Percentiles rank a stretch among this genome's conserved stretches.
Conservation (phyloP, 164 flowering plant species). For the Macadamia tetraphylla region DNA sequence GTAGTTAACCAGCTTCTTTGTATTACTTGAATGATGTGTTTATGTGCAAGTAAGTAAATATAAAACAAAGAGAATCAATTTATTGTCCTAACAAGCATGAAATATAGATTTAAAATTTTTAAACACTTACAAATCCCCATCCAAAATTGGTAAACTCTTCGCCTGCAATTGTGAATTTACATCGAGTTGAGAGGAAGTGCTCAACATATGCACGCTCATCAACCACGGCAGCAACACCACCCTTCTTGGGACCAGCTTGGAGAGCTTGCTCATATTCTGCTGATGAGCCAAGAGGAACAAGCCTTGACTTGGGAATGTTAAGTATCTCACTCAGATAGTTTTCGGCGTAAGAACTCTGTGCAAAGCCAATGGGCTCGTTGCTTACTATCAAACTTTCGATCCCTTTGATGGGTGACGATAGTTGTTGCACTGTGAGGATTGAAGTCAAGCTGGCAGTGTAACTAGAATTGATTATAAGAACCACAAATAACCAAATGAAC, state of each 20-base stretch:
- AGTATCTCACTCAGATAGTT: slow-evolving; percentile 41
- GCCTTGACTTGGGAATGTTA: slow-evolving; percentile 34
- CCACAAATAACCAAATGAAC: slow-evolving; percentile 37
- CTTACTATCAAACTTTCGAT: slow-evolving; percentile 38
- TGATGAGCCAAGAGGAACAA: slow-evolving; percentile 42
- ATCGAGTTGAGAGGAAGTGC: slow-evolving; percentile 42
- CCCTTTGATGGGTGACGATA: slow-evolving; percentile 45
- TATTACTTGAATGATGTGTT: neutral
- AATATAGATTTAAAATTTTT: neutral
- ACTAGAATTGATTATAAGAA: slow-evolving; percentile 31
- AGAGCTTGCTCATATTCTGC: slow-evolving; percentile 43
- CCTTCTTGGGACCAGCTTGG: slow-evolving; percentile 9
- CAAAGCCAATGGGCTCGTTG: slow-evolving; percentile 43
- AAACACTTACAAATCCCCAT: slow-evolving; percentile 64
- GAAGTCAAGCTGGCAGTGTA: slow-evolving; percentile 45
- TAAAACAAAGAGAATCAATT: neutral
- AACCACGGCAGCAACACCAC: slow-evolving; percentile 49
- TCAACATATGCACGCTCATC: slow-evolving; percentile 53
- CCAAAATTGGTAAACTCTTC: slow-evolving; percentile 47
- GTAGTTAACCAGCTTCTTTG: no score
- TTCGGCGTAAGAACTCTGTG: slow-evolving; percentile 44
- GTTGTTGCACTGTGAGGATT: slow-evolving; percentile 37
- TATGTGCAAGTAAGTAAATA: neutral
- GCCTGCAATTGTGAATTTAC: slow-evolving; percentile 43
- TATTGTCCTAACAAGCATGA: neutral